Evolutionary conservation across 495 filamentous ascomycete genomes (phyloP).

Genomic region (Cercophora newfieldiana): DNA sequence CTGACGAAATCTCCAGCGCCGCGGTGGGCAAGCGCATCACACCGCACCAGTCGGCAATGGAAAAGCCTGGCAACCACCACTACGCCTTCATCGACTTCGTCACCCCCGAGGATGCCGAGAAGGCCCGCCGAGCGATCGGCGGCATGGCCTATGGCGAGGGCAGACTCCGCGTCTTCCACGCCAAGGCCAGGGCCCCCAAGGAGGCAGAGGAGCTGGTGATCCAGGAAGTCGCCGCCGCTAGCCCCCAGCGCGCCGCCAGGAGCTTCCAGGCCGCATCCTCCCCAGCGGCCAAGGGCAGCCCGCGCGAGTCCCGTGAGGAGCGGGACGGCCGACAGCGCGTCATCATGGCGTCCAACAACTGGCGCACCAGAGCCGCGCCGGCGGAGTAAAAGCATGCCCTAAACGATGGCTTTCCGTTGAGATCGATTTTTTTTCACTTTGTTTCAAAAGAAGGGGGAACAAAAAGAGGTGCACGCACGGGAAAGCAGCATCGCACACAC

Average conservation of each 20-base stretch:
- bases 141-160: constrained; percentile 26
- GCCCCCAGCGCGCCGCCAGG: background rate
- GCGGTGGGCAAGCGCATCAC: constrained; percentile 65
- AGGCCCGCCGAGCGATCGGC: constrained; percentile 37
- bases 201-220: background rate
- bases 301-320: constrained; percentile 17
- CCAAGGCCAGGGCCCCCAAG: constrained; percentile 19
- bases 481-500: no score
- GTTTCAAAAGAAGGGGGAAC: no score
- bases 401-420: background rate
- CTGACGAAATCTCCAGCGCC: constrained; percentile 33
- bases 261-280: constrained; percentile 7
- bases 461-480: no score
- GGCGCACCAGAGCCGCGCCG: constrained; percentile 16
- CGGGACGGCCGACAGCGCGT: constrained; percentile 18
- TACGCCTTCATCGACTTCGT: constrained; percentile 68
- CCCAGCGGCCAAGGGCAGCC: background rate
- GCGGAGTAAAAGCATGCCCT: constrained; percentile 4
- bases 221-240: background rate
- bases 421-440: background rate
- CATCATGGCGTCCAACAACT: constrained; percentile 24
- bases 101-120: constrained; percentile 55
- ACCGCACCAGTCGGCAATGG: constrained; percentile 54
- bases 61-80: constrained; percentile 59
- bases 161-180: constrained; percentile 21